Evolutionary conservation across 805 yeast species (phyloP).

Genomic region (Priceomyces fermenticarens): DNA sequence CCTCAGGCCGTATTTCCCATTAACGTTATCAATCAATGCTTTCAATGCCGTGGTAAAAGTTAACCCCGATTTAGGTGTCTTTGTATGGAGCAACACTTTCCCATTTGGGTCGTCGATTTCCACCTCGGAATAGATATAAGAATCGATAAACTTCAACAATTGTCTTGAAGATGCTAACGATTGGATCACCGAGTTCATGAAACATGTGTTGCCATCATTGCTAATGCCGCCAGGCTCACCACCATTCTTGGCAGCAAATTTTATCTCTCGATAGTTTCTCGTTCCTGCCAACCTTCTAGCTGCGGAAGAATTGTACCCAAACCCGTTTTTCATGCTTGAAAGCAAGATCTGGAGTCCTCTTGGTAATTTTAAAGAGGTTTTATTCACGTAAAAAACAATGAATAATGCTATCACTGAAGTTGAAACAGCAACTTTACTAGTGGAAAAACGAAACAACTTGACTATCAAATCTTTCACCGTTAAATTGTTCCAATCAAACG

Average conservation of each 20-base stretch:
- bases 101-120: conserved; percentile 23
- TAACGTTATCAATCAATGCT: conserved; percentile 52
- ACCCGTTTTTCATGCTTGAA: conserved; percentile 13
- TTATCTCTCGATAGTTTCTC: conserved; percentile 23
- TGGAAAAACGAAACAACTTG: neutral
- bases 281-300: conserved; percentile 10
- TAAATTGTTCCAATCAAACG: too few species aligned
- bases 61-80: conserved; percentile 22
- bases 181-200: conserved; percentile 89
- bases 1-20: conserved; percentile 49
- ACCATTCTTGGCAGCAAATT: conserved; percentile 53
- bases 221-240: conserved; percentile 81
- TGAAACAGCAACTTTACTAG: conserved; percentile 4
- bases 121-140: conserved; percentile 24
- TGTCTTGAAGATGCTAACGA: conserved; percentile 72
- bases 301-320: conserved; percentile 7
- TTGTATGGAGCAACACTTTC: conserved; percentile 14
- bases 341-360: conserved; percentile 8
- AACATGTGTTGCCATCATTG: conserved; percentile 93
- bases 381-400: conserved; percentile 4
- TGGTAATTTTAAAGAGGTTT: conserved; percentile 7
- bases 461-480: too few species aligned
- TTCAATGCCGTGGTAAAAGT: conserved; percentile 54
- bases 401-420: conserved; percentile 10
- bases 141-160: conserved; percentile 53